Percentiles rank a stretch among this genome's conserved stretches.
These are phyloP conservation scores for Clavispora santaluciae DNA, from an alignment of 805 yeast species.

Conservation along the genomic window DNA sequence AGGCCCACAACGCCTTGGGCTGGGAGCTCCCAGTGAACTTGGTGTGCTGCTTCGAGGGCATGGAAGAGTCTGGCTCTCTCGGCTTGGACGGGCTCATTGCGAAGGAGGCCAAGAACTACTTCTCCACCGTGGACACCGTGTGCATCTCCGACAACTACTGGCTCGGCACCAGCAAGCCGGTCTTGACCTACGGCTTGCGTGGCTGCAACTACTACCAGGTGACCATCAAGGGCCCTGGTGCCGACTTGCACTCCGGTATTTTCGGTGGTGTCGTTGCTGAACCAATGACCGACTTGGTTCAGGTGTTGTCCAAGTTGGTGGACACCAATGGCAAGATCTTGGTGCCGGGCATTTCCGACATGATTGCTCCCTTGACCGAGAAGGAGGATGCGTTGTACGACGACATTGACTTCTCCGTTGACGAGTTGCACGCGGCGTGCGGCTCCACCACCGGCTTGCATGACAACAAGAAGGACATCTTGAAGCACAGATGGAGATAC, in stretches of 20 bases:
- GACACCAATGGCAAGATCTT: slow-evolving; percentile 76
- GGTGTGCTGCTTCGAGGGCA: slow-evolving; percentile 92
- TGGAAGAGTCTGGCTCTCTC: slow-evolving; percentile 97
- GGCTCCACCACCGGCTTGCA: slow-evolving; percentile 83
- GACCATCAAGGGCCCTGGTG: slow-evolving; percentile 82
- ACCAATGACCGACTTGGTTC: slow-evolving; percentile 90
- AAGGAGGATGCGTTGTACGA: slow-evolving; percentile 78
- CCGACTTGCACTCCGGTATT: slow-evolving; percentile 95
- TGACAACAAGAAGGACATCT: slow-evolving; percentile 72
- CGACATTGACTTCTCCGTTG: slow-evolving; percentile 76
- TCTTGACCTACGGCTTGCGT: slow-evolving; percentile 93
- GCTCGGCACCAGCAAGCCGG: slow-evolving; percentile 97
- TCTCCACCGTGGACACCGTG: slow-evolving; percentile 87
- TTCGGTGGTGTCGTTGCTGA: slow-evolving; percentile 97
- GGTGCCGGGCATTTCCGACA: slow-evolving; percentile 84
- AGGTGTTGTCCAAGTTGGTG: slow-evolving; percentile 73
- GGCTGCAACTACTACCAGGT: slow-evolving; percentile 94
- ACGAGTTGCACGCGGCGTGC: slow-evolving; percentile 80
- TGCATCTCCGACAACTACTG: slow-evolving; percentile 97
- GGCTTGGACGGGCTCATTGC: slow-evolving; percentile 85
- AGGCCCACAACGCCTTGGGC: slow-evolving; percentile 83
- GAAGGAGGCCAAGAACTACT: slow-evolving; percentile 71
- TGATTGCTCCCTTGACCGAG: slow-evolving; percentile 91
- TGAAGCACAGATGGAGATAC: slow-evolving; percentile 98
- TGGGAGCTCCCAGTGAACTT: slow-evolving; percentile 91